phyloP scores from a whole-genome alignment of 768 basidiomycete species.

The Mycena olivaceomarginata region DNA sequence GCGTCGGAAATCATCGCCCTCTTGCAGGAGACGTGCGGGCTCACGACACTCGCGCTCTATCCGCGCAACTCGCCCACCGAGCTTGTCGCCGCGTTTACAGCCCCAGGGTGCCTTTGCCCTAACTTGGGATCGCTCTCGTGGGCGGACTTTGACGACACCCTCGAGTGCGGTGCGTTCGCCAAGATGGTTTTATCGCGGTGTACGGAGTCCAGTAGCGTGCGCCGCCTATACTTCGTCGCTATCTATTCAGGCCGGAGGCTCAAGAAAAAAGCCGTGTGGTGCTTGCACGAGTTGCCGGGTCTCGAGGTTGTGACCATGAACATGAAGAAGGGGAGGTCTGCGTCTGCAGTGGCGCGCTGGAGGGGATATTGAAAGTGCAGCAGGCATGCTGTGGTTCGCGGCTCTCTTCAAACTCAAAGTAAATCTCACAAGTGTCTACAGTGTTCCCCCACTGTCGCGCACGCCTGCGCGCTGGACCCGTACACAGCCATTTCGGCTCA shows the following conservation, averaged over 20 bases:
- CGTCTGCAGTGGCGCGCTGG: background rate
- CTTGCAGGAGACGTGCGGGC: background rate
- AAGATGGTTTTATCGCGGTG: conserved; percentile 16
- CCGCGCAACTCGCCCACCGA: background rate
- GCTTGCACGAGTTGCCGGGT: background rate
- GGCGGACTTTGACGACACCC: background rate
- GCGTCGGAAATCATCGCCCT: background rate
- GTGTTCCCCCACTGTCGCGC: too few species aligned
- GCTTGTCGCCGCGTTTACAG: conserved; percentile 8
- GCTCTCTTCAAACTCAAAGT: too few species aligned
- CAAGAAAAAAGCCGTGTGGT: background rate
- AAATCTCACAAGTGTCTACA: too few species aligned
- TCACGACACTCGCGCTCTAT: background rate
- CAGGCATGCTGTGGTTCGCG: too few species aligned
- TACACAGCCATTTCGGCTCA: too few species aligned
- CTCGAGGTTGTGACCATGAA: conserved; percentile 1
- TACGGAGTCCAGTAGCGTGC: background rate
- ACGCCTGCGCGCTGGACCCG: too few species aligned
- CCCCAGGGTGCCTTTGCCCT: background rate
- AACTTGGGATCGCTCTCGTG: background rate
- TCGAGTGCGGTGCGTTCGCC: conserved; percentile 6
- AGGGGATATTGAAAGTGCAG: background rate
- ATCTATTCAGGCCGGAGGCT: background rate
- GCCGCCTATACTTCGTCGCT: background rate
- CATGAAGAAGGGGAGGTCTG: background rate